These are phyloP conservation scores for Rhodotorula sp. DNA, from an alignment of 1,284 basidiomycete species.

Conservation along the genomic window DNA sequence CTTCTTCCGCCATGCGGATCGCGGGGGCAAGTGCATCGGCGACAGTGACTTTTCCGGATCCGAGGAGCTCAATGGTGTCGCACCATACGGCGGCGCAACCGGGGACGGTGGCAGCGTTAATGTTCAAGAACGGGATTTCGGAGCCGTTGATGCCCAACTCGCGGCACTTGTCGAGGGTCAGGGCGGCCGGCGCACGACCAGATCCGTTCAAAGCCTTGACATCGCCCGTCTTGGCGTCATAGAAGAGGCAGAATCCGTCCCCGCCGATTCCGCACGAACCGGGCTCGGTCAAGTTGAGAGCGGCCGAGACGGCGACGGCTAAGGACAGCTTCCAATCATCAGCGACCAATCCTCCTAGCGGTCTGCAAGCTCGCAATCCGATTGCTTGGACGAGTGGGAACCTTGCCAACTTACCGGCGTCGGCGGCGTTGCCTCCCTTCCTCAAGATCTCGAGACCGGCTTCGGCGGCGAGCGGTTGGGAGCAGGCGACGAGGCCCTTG, in stretches of 20 bases:
- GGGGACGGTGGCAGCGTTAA: constrained; percentile 74
- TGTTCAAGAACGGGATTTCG: constrained; percentile 47
- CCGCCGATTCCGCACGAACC: constrained; percentile 38
- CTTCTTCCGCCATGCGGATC: constrained; percentile 47
- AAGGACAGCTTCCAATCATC: neutral
- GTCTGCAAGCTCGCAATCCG: neutral
- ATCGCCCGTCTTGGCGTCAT: constrained; percentile 71
- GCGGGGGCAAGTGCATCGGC: constrained; percentile 78
- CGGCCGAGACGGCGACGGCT: constrained; percentile 38
- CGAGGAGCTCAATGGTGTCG: constrained; percentile 78
- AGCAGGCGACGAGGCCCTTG: constrained; percentile 83
- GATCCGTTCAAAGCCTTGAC: constrained; percentile 84
- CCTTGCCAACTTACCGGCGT: constrained; percentile 39
- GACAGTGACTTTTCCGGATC: constrained; percentile 73
- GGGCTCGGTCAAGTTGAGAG: constrained; percentile 38
- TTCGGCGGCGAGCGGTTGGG: constrained; percentile 83
- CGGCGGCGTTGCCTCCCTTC: constrained; percentile 83
- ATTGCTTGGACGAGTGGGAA: neutral
- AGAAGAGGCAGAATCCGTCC: constrained; percentile 54
- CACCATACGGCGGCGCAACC: constrained; percentile 91
- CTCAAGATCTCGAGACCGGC: constrained; percentile 84
- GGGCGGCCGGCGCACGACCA: constrained; percentile 75
- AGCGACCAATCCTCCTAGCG: neutral
- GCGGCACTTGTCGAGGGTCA: constrained; percentile 71
- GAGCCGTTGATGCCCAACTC: constrained; percentile 65